Base-by-base conservation (phyloP, 768 basidiomycete species). In the Lactarius trivialis region DNA sequence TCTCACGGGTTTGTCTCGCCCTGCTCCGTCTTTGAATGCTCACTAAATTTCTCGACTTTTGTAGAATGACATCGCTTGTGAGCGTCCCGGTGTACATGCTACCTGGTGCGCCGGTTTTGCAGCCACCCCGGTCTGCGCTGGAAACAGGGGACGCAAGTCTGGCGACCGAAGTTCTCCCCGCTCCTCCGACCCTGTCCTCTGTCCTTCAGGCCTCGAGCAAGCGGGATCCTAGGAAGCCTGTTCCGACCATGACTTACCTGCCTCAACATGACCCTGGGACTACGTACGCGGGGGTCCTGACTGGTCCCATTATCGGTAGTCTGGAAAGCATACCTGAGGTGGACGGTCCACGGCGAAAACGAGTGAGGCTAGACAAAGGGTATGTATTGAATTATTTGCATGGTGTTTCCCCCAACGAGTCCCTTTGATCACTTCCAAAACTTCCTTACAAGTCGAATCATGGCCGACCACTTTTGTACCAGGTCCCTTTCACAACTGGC, bases 141-240 rank as follows among this genome's bases (percentile, higher is more conserved):
- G 89, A 93, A 79, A 76, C 87, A 60, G 65, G 65, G 45, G 67
- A 67, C 48, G 32, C 67, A 52, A 79, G 82, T 66, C 81, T 92
- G 69, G 91, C 92, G 65, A 93, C 91, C 63, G 91, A 93, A 81
- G 88, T 93, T 77, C 82, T 93, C 69, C 91, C 91, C 71, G 91
- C 90, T 28, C 91, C 91, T 63, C 91, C 91, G 56, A 83, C 90
- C 67, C 74, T 91, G 65, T 77, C 80, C 67, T 84, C 87, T 69
- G 76, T 85, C 61, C 86, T 86, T 75, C 88, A 89, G 76, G 76
- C 82, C 69, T 78, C 68, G 37, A 63, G 82, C 58, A 89, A 86
- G 77, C 85, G 88, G 72, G 90, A 93, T 78, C 85, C 85, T 70
- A 89, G 82, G 78, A 91, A 92, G 76, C 83, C 86, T 56, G 74